Evolutionary conservation across 1,284 basidiomycete genomes (phyloP), one percentile per base, ranked within the genome.

Genomic region (Hemileia vastatrix): DNA sequence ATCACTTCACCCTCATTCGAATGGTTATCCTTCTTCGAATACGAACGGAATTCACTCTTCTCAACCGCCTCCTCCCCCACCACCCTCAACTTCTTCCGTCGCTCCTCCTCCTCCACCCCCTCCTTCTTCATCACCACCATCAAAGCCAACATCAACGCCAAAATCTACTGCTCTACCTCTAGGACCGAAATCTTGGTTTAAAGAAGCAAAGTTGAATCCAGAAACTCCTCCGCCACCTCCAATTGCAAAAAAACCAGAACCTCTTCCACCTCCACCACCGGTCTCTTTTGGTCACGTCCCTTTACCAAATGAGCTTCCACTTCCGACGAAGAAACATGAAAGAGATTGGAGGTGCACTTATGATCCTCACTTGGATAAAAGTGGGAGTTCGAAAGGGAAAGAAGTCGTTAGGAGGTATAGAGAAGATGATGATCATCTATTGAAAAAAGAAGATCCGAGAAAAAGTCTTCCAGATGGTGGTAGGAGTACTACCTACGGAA

Each of bases 341-440:
- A 70, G 45, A 67, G 71, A 4, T 72, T 69, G 19, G 68, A 72
- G 18, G 65, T 71, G 9, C 69, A 75, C 50, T 70, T 75, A 47
- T 69, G 72, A 60, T 69, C 75, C 47, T 68, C 71, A 31, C 70
- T 69, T 49, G 36, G 57, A 53, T 15, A 60, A 43, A 8, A 64
- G 64, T 45, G 36, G 50, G 18, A 15, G 11, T 40, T 27, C 19
- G 40, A 50, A 43, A 6, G 9, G 15, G 21, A 45, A 21, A 23
- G 11, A 50, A 32, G 56, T n/a, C n/a, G n/a, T n/a, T n/a, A 55
- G 31, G 55, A 66, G 31, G 50, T 66, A 2, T 79, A 78, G 65
- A 77, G 76, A 5, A 72, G 78, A 2, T 76, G 78, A 9, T 76
- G 78, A 1, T 77, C 71, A 8, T 79, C 79, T 4, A 73, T 77